Base-by-base conservation (phyloP, 2,329 filamentous ascomycete species). In the Cladophialophora chaetospira region DNA sequence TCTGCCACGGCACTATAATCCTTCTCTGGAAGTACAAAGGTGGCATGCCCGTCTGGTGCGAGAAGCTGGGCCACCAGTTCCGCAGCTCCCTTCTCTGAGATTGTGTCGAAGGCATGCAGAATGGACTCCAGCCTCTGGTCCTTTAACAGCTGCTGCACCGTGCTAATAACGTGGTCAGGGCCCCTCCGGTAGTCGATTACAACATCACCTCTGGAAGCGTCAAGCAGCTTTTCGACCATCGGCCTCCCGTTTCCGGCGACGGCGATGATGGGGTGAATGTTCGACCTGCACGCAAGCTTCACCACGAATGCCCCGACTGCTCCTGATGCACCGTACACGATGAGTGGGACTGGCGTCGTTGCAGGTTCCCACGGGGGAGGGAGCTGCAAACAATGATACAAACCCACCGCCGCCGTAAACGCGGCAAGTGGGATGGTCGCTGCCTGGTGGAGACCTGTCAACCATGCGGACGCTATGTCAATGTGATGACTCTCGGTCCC, bases 181-280 rank as follows among this genome's bases (percentile, higher is more conserved):
- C 83, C 83, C 0, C 73, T 66, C 23, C 84, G 80, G 68, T 87
- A 86, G 71, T 87, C 84, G 55, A 87, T 67, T n/a, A 87, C 71
- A 0, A 73, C 70, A 65, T 86, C 83, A 26, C 83, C 83, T 65
- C 80, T 81, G 4, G 36, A 38, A 23, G 25, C 67, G 65, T 83
- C 78, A 51, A 86, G 76, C 29, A 84, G 70, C 0, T 65, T 8
- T 23, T 51, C 48, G 10, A 51, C 48, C 35, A 51, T 31, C 13
- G 36, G 36, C 8, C 17, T 8, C 15, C 48, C 48, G 9, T 23
- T 72, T 6, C 84, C 84, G 0, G 84, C 82, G 5, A 87, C 74
- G 58, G 77, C 79, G 61, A 87, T 83, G 38, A 87, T 70, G 0
- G 84, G 85, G 67, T 86, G 82, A 57, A 87, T 82, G 66, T 83